phyloP scores from a whole-genome alignment of 2,329 filamentous ascomycete genomes.

The Phialophora tarda region DNA sequence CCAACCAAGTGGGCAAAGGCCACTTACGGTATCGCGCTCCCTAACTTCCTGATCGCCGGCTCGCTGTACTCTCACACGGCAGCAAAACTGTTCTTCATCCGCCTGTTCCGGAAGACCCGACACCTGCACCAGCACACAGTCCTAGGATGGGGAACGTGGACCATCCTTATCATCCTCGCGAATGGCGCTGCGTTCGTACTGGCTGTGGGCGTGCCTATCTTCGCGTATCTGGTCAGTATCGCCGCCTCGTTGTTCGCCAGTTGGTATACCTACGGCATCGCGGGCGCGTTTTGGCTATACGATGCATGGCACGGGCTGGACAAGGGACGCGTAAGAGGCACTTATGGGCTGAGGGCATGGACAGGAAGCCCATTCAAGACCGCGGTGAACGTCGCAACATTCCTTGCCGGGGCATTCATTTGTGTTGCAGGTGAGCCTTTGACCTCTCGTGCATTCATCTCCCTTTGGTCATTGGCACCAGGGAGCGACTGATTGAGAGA shows the following conservation, averaged over 20 bases:
- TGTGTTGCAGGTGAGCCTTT: slow-evolving; percentile 36
- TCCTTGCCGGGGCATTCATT: slow-evolving; percentile 48
- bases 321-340: slow-evolving; percentile 37
- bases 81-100: slow-evolving; percentile 52
- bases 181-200: slow-evolving; percentile 53
- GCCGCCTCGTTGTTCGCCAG: slow-evolving; percentile 58
- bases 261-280: slow-evolving; percentile 62
- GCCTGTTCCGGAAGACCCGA: slow-evolving; percentile 26
- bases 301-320: slow-evolving; percentile 51
- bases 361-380: slow-evolving; percentile 49
- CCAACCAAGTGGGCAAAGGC: slow-evolving; percentile 56
- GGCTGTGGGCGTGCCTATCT: slow-evolving; percentile 59
- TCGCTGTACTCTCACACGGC: slow-evolving; percentile 59
- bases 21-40: slow-evolving; percentile 56
- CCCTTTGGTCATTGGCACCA: not conserved
- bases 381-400: slow-evolving; percentile 49
- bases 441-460: not conserved
- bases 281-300: slow-evolving; percentile 60
- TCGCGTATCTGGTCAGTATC: slow-evolving; percentile 61
- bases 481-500: not conserved
- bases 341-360: slow-evolving; percentile 49
- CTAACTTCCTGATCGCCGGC: slow-evolving; percentile 56
- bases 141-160: slow-evolving; percentile 57
- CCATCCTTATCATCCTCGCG: slow-evolving; percentile 52
- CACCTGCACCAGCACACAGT: slow-evolving; percentile 57